Percentiles rank a stretch among this genome's conserved stretches.
Evolutionary conservation across 257 asterid species (phyloP).

Genomic region (Handroanthus guayacan): DNA sequence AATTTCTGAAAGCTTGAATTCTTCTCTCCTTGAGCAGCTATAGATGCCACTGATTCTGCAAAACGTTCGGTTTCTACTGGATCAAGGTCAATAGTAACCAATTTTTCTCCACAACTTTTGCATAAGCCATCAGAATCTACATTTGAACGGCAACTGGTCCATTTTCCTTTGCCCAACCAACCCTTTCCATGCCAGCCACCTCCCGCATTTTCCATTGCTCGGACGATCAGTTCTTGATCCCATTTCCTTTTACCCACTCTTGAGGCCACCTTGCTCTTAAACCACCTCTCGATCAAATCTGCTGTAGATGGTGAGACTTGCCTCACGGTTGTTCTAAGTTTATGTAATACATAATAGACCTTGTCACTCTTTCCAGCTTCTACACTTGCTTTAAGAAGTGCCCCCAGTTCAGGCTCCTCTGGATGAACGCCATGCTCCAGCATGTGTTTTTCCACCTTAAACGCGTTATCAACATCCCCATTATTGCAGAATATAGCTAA

Average conservation of each 20-base stretch:
- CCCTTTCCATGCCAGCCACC: conserved; percentile 98
- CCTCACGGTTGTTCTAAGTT: conserved; percentile 75
- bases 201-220: conserved; percentile 66
- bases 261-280: conserved; percentile 70
- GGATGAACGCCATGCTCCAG: conserved; percentile 68
- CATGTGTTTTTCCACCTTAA: conserved; percentile 75
- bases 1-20: conserved; percentile 76
- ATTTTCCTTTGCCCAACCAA: conserved; percentile 86
- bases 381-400: conserved; percentile 66
- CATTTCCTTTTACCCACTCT: conserved; percentile 78
- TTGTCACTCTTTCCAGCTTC: conserved; percentile 71
- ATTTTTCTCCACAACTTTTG: conserved; percentile 65
- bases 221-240: conserved; percentile 53
- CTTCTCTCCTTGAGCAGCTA: conserved; percentile 74
- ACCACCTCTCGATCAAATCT: conserved; percentile 77
- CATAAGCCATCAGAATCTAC: conserved; percentile 75
- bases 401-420: conserved; percentile 80
- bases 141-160: conserved; percentile 57
- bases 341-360: conserved; percentile 75
- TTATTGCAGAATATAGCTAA: conserved; percentile 64
- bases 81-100: conserved; percentile 85
- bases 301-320: conserved; percentile 72
- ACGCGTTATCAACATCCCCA: conserved; percentile 80
- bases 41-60: conserved; percentile 75
- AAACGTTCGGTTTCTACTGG: conserved; percentile 77